These are phyloP conservation scores for Lentinula aciculospora DNA, from an alignment of 768 basidiomycete species.

Conservation along the genomic window DNA sequence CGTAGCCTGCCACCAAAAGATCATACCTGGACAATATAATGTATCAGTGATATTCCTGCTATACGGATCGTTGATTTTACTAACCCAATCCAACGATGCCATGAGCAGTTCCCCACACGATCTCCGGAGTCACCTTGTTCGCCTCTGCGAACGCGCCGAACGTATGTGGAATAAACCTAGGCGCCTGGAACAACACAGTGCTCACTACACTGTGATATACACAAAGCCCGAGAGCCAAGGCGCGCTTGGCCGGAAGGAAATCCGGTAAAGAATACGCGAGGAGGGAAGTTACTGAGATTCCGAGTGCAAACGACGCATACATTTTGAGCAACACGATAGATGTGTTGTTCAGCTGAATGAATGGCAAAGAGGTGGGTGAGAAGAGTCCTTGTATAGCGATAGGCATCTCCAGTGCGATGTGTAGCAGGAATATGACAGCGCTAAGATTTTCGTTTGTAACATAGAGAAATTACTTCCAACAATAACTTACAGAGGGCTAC, in stretches of 20 bases:
- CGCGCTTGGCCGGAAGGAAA: conserved; percentile 82
- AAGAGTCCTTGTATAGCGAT: conserved; percentile 73
- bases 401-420: conserved; percentile 75
- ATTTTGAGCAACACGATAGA: conserved; percentile 74
- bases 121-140: conserved; percentile 71
- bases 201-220: conserved; percentile 72
- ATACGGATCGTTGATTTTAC: background rate
- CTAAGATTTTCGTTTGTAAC: conserved; percentile 25
- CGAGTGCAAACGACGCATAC: conserved; percentile 58
- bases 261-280: conserved; percentile 74
- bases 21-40: conserved; percentile 33
- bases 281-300: conserved; percentile 54
- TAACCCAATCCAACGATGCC: conserved; percentile 57
- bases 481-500: background rate
- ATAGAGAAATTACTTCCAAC: background rate
- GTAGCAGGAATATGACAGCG: conserved; percentile 68
- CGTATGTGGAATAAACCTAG: conserved; percentile 72
- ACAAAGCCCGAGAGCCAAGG: conserved; percentile 69
- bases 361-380: conserved; percentile 58
- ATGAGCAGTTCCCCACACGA: conserved; percentile 67
- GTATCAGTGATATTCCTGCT: background rate
- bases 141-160: conserved; percentile 57
- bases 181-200: conserved; percentile 69
- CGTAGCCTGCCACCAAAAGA: conserved; percentile 80
- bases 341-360: conserved; percentile 80